These are phyloP conservation scores for Crithidia acanthocephali DNA, from an alignment of 208 protist genomes.

Conservation along the genomic window DNA sequence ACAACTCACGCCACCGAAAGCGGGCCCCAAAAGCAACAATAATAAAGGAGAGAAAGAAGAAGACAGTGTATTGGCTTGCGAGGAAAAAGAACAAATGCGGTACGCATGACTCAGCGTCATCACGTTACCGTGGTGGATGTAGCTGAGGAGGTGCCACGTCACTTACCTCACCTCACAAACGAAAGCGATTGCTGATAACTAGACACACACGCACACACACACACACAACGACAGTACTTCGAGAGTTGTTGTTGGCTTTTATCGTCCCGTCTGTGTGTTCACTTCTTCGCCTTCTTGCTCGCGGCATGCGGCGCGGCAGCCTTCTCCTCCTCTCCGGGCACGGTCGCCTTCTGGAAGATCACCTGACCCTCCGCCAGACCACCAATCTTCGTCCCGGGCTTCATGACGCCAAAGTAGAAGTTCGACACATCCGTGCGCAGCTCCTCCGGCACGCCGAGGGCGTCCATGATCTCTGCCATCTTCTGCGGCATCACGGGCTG, in stretches of 20 bases:
- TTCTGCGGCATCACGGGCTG: constrained; percentile 88
- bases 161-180: too few relatives aligned
- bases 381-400: constrained; percentile 63
- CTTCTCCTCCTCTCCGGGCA: constrained; percentile 32
- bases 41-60: neutral
- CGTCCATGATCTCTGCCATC: constrained; percentile 81
- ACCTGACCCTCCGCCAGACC: constrained; percentile 58
- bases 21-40: neutral
- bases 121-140: constrained; percentile 19
- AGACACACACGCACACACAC: too few relatives aligned
- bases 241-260: neutral
- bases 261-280: neutral
- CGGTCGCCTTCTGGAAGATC: constrained; percentile 71
- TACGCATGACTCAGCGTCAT: too few relatives aligned
- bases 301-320: neutral
- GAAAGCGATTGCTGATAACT: too few relatives aligned
- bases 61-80: too few relatives aligned
- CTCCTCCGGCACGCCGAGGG: constrained; percentile 77
- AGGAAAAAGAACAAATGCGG: too few relatives aligned
- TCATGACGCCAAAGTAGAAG: constrained; percentile 73
- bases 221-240: too few relatives aligned
- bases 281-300: constrained; percentile 27
- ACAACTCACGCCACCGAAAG: neutral
- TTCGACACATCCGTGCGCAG: constrained; percentile 54
- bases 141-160: neutral